A percentile compares a stretch with the other conserved stretches of the same genome.
phyloP scores from a whole-genome alignment of 148 eudicot genomes.

The Fagopyrum esculentum region DNA sequence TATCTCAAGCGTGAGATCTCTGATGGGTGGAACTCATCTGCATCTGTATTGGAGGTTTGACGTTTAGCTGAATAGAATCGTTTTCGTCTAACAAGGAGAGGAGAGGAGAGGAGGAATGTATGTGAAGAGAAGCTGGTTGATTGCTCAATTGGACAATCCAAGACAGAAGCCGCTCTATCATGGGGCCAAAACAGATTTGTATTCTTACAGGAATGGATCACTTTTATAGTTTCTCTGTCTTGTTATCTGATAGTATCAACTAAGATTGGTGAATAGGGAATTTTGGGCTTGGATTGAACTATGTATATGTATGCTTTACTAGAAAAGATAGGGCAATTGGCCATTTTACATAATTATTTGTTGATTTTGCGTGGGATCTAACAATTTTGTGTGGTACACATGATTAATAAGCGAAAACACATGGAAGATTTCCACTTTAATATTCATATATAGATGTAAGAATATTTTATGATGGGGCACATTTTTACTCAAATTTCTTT shows the following conservation, averaged over 20 bases:
- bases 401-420: too few relatives aligned
- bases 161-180: background rate
- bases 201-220: background rate
- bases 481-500: too few relatives aligned
- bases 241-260: background rate
- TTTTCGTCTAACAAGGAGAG: background rate
- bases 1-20: conserved; percentile 32
- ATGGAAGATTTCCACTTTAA: too few relatives aligned
- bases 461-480: too few relatives aligned
- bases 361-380: too few relatives aligned
- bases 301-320: background rate
- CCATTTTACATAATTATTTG: too few relatives aligned
- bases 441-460: too few relatives aligned
- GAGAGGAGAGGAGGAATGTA: background rate
- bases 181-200: too few relatives aligned
- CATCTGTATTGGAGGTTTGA: conserved; percentile 1
- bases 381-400: too few relatives aligned
- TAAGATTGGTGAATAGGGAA: conserved; percentile 8
- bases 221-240: background rate
- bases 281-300: conserved; percentile 2
- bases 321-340: background rate
- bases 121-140: conserved; percentile 7
- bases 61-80: background rate
- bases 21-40: background rate
- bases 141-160: background rate